Percentiles rank a stretch among this genome's conserved stretches.
These are phyloP conservation scores for Xylariaceae sp. DNA, from an alignment of 2,329 filamentous ascomycete genomes.

Conservation along the genomic window DNA sequence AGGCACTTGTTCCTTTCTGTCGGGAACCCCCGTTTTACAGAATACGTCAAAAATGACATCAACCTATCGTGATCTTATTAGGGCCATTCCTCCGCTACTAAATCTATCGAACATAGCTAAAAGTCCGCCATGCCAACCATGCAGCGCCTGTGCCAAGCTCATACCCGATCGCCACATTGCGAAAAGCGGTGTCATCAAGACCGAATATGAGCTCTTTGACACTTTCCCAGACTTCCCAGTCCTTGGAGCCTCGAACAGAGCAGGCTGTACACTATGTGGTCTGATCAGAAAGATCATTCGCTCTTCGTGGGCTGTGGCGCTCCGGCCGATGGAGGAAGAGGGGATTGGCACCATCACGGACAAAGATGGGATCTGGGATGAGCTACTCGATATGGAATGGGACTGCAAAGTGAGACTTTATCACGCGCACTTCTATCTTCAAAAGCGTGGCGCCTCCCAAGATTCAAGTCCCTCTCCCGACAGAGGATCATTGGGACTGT, in stretches of 20 bases:
- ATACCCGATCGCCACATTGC: neutral
- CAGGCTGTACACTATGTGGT: neutral
- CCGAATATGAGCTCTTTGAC: neutral
- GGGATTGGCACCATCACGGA: neutral
- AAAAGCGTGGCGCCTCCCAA: neutral
- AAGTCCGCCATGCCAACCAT: neutral
- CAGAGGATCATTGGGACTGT: too few species aligned
- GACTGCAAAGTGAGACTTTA: neutral
- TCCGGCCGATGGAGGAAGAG: neutral
- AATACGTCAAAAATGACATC: neutral
- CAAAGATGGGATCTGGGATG: conserved; percentile 2
- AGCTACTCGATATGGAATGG: conserved; percentile 2
- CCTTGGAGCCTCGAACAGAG: neutral
- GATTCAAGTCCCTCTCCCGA: too few species aligned
- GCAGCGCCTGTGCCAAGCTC: neutral
- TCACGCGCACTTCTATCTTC: neutral
- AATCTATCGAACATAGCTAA: neutral
- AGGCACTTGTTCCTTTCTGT: too few species aligned
- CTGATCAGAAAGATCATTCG: neutral
- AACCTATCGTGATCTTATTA: neutral
- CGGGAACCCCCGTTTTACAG: too few species aligned
- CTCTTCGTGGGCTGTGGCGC: neutral
- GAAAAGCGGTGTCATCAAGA: neutral
- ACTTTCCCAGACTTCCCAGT: neutral
- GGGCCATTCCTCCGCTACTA: neutral